Evolutionary conservation across 495 filamentous ascomycete species (phyloP).

Genomic region (Lasiosphaeris hirsuta): DNA sequence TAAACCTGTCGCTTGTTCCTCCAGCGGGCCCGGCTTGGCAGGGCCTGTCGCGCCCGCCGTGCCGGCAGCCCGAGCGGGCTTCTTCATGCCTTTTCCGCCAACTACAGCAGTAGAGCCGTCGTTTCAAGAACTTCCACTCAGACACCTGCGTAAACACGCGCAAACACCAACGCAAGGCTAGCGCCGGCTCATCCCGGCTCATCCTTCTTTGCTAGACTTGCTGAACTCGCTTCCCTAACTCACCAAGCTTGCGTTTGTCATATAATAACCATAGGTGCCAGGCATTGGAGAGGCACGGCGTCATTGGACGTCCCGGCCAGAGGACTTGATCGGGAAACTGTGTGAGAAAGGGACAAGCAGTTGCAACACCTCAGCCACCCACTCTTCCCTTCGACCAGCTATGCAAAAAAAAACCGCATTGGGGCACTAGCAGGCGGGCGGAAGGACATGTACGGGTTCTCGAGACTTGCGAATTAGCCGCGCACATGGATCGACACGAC

Average conservation of each 20-base stretch:
- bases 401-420: slow-evolving; percentile 1
- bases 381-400: too few species aligned
- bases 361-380: not conserved
- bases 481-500: slow-evolving; percentile 12
- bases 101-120: not conserved
- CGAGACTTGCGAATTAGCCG: slow-evolving; percentile 8
- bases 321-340: too few species aligned
- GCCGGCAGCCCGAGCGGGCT: slow-evolving; percentile 2
- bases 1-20: slow-evolving; percentile 5
- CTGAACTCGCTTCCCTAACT: too few species aligned
- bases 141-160: not conserved
- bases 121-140: not conserved
- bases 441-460: too few species aligned
- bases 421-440: not conserved
- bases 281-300: slow-evolving; percentile 7
- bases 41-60: not conserved
- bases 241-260: too few species aligned
- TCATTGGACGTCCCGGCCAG: not conserved
- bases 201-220: not conserved
- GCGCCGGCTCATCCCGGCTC: not conserved
- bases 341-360: not conserved
- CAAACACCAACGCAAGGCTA: not conserved
- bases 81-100: not conserved
- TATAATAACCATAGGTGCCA: not conserved
- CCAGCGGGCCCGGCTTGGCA: slow-evolving; percentile 12